A percentile compares a stretch with the other conserved stretches of the same genome.
Evolutionary conservation across 1,139 yeast genomes (phyloP).

Genomic region (Blastobotrys elegans): DNA sequence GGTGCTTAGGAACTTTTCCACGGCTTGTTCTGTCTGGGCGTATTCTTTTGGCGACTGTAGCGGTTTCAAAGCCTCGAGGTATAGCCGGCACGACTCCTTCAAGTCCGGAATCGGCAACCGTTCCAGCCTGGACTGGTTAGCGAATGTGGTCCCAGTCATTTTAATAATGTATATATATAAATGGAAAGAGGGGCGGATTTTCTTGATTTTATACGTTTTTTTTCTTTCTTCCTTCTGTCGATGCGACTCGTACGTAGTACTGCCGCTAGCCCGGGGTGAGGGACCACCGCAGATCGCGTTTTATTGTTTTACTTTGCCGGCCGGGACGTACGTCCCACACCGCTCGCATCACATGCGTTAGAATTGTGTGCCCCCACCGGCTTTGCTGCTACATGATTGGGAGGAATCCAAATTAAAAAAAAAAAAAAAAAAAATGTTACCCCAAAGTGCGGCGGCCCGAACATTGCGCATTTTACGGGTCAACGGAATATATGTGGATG

Average conservation of each 20-base stretch:
- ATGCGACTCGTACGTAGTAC: too few relatives aligned
- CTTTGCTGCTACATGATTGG: not conserved
- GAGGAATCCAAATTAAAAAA: not conserved
- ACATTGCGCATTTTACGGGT: not conserved
- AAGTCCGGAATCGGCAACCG: slow-evolving; percentile 78
- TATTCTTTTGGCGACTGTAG: slow-evolving; percentile 62
- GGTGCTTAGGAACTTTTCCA: slow-evolving; percentile 51
- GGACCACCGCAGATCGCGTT: not conserved
- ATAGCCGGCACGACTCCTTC: slow-evolving; percentile 56
- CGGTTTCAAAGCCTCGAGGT: slow-evolving; percentile 64
- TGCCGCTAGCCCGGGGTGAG: slow-evolving; percentile 8
- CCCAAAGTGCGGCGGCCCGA: not conserved
- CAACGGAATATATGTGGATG: not conserved
- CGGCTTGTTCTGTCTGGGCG: slow-evolving; percentile 54
- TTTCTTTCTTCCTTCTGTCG: too few relatives aligned
- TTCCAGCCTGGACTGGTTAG: slow-evolving; percentile 50
- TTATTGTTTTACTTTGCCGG: too few relatives aligned
- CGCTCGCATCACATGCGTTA: not conserved
- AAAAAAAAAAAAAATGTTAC: not conserved
- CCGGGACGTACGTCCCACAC: too few relatives aligned
- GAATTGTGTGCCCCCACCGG: not conserved
- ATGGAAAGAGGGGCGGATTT: not conserved
- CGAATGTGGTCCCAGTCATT: slow-evolving; percentile 40
- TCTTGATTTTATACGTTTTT: too few relatives aligned
- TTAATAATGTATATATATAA: not conserved